phyloP scores from a whole-genome alignment of 495 filamentous ascomycete species.

The Hypoxylon crocopeplum region DNA sequence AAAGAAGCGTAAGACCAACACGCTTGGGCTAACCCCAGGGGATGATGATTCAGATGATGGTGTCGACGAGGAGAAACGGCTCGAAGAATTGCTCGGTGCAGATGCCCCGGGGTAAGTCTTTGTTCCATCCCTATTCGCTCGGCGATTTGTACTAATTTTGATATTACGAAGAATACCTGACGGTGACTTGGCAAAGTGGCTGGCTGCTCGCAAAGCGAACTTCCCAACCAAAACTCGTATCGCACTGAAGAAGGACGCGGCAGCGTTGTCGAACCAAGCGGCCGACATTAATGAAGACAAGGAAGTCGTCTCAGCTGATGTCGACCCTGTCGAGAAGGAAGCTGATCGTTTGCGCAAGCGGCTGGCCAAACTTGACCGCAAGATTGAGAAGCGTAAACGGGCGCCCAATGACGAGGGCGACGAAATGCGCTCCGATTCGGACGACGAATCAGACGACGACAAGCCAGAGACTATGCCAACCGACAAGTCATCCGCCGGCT shows the following conservation, averaged over 20 bases:
- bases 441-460: conserved; percentile 52
- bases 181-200: conserved; percentile 69
- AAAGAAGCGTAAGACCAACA: conserved; percentile 79
- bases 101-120: conserved; percentile 54
- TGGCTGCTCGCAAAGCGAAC: conserved; percentile 76
- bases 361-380: conserved; percentile 59
- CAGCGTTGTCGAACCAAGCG: conserved; percentile 7
- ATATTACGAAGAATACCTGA: conserved; percentile 65
- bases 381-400: conserved; percentile 62
- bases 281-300: conserved; percentile 38
- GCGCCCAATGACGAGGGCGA: conserved; percentile 64
- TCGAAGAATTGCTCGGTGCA: conserved; percentile 64
- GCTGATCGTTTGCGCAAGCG: conserved; percentile 58
- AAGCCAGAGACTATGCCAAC: conserved; percentile 56
- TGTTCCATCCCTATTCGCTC: conserved; percentile 5
- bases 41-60: conserved; percentile 74
- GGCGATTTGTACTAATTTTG: conserved; percentile 17
- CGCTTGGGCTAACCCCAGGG: conserved; percentile 79
- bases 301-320: conserved; percentile 24
- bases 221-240: conserved; percentile 77
- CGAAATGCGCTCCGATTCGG: conserved; percentile 56
- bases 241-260: conserved; percentile 54
- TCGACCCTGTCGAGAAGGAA: conserved; percentile 53
- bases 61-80: conserved; percentile 76
- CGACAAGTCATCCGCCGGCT: conserved; percentile 31